These are phyloP conservation scores for Scheffersomyces insectosa DNA, from an alignment of 1,139 yeast species.

Conservation along the genomic window DNA sequence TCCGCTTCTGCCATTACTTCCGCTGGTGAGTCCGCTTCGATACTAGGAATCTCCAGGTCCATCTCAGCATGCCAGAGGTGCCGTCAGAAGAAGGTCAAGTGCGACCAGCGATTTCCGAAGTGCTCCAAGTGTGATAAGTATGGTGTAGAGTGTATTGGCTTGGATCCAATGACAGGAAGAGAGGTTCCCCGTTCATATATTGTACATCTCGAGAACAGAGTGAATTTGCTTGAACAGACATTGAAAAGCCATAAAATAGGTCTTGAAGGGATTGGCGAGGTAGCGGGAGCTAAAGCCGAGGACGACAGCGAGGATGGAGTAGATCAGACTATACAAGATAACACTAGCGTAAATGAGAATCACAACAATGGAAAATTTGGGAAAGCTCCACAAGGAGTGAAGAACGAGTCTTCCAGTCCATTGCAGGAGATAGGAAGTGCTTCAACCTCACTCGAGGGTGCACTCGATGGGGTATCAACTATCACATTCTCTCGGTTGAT, in stretches of 20 bases:
- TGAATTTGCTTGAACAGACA: conserved; percentile 54
- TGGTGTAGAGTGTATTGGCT: conserved; percentile 72
- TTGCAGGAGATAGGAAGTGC: conserved; percentile 1
- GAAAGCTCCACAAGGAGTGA: not conserved
- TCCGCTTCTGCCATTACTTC: too few species aligned
- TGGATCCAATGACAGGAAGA: conserved; percentile 86
- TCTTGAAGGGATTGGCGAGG: conserved; percentile 10
- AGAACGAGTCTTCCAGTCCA: conserved; percentile 1
- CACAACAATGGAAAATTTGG: not conserved
- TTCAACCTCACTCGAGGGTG: not conserved
- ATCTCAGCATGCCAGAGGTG: conserved; percentile 86
- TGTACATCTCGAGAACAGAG: conserved; percentile 66
- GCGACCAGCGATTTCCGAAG: conserved; percentile 81
- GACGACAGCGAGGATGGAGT: not conserved
- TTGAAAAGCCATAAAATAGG: conserved; percentile 45
- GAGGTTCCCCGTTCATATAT: conserved; percentile 83
- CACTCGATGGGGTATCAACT: conserved; percentile 20
- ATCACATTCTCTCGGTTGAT: conserved; percentile 70
- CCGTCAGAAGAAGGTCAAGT: conserved; percentile 72
- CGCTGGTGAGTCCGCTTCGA: not conserved
- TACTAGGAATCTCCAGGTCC: conserved; percentile 46
- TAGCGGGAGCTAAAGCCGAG: not conserved
- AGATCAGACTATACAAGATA: not conserved
- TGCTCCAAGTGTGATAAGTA: conserved; percentile 72
- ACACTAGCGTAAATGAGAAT: not conserved